Base-by-base conservation (phyloP, 495 filamentous ascomycete genomes). In the Xylaria intraflava region DNA sequence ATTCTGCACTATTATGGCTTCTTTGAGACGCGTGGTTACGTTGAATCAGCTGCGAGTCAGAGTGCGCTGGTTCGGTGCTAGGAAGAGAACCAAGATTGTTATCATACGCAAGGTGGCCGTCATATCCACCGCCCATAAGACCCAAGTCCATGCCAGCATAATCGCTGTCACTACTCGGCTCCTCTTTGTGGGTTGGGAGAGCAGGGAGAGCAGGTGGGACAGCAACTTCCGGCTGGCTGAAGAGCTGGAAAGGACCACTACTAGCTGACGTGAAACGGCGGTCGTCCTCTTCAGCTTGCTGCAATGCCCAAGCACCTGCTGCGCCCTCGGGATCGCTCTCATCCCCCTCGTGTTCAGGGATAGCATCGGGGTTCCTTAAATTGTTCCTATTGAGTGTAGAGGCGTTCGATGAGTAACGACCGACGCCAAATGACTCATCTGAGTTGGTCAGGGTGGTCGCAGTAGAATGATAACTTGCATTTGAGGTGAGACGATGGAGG, bases 291-390 rank as follows among this genome's bases (percentile, higher is more conserved):
- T 96, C 93, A 1, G 88, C 88, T 69, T 88, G 80, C 30, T 81
- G 84, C 78, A 98, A 79, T 61, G 90, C 90, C 57, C 84, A 82
- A 16, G 94, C 71, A 1, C 93, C 93, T 23, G 88, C 89, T 19
- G 87, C 86, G 23, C 89, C 92, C 68, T 99, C 93, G 0, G 89
- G 82, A 57, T 99, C 93, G 61, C 90, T 96, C 24, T 89, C 88
- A 55, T 93, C 76, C 24, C 69, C 70, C 6, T 69, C 70, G 16
- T 71, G 68, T 53, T 66, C 59, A 36, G 68, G 66, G 5, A 65
- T 63, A 1, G 70, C 40, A 27, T 62, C 56, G 8, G 59, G 55
- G 43, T 63, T 65, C 22, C 56, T 62, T 11, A 62, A 65, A 49
- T 67, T 62, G 43, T 75, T 75, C 26, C 66, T 66, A 47, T 71